phyloP scores from a whole-genome alignment of 1,284 basidiomycete genomes.

The Clitocybe nebularis region DNA sequence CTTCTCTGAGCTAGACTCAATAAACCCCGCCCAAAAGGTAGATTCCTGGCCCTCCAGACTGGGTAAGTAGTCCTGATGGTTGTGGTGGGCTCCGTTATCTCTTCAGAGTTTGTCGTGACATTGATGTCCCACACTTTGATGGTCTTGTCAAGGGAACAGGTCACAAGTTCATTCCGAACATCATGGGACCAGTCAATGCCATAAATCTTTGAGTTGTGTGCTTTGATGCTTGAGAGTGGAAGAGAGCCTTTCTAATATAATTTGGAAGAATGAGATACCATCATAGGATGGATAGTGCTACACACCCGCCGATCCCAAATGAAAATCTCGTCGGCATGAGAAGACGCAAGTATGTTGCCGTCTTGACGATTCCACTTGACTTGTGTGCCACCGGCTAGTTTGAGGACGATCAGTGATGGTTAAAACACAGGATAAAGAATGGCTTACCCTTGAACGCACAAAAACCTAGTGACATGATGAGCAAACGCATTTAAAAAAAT shows the following conservation, averaged over 20 bases:
- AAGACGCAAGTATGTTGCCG: constrained; percentile 81
- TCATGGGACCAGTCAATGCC: constrained; percentile 92
- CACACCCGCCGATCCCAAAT: constrained; percentile 84
- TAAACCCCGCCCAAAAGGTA: constrained; percentile 91
- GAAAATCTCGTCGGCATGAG: constrained; percentile 78
- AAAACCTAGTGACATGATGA: constrained; percentile 39
- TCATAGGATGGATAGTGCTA: constrained; percentile 10
- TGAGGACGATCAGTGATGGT: not conserved
- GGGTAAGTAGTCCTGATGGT: constrained; percentile 81
- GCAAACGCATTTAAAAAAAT: not conserved
- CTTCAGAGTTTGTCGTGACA: constrained; percentile 4
- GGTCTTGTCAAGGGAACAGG: constrained; percentile 89
- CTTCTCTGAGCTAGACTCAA: constrained; percentile 90
- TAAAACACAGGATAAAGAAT: too few relatives aligned
- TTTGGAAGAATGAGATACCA: constrained; percentile 6
- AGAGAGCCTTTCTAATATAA: constrained; percentile 80
- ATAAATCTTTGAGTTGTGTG: constrained; percentile 88
- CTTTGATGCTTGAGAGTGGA: constrained; percentile 72
- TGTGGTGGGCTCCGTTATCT: constrained; percentile 36
- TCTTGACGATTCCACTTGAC: constrained; percentile 94
- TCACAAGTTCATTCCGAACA: constrained; percentile 74
- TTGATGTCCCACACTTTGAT: constrained; percentile 82
- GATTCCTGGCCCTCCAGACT: constrained; percentile 89
- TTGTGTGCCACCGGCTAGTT: constrained; percentile 79
- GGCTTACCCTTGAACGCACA: constrained; percentile 70